Base-by-base conservation (phyloP, 768 basidiomycete species). In the Daedaleopsis nitida region DNA sequence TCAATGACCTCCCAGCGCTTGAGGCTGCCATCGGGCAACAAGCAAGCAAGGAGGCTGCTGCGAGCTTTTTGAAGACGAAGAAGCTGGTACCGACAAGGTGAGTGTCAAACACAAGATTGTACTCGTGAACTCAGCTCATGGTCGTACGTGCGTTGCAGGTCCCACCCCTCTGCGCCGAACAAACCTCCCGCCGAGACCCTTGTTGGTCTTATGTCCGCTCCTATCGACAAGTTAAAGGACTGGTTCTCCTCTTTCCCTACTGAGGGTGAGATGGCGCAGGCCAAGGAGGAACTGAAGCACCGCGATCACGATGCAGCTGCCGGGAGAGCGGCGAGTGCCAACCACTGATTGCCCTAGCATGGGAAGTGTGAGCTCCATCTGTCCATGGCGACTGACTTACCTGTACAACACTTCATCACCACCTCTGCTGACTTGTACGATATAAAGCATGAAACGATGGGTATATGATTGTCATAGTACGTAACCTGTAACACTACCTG, bases 151-250 rank as follows among this genome's bases (percentile, higher is more conserved):
- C 16, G 24, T 17, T 23, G 1, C 63, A 85, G 84, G 24, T 65
- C 82, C 6, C 84, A 86, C 65, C 84, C 83, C 0, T 67, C 65
- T 13, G 78, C 80, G 0, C 86, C 86, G 1, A 80, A 86, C 66
- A 76, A 81, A 58, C 85, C 86, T 3, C 86, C 86, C 0, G 82
- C 80, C 59, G 86, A 88, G 73, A 89, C 85, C 0, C 60, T 87
- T 14, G 80, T 75, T 2, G 84, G 81, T 0, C 76, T 88, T 57
- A 70, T 87, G 58, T 72, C 77, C 0, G 78, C 81, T 0, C 86
- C 86, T 0, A 73, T 87, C 23, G 87, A 88, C 66, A 83, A 83
- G 65, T 67, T 88, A 60, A 80, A 79, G 67, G 87, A 88, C 66
- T 65, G 69, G 37, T 88, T 88, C 68, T 63, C 80, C 0, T 75